phyloP scores from a whole-genome alignment of 176 grass and related monocot genomes.

The Metroxylon sagu region DNA sequence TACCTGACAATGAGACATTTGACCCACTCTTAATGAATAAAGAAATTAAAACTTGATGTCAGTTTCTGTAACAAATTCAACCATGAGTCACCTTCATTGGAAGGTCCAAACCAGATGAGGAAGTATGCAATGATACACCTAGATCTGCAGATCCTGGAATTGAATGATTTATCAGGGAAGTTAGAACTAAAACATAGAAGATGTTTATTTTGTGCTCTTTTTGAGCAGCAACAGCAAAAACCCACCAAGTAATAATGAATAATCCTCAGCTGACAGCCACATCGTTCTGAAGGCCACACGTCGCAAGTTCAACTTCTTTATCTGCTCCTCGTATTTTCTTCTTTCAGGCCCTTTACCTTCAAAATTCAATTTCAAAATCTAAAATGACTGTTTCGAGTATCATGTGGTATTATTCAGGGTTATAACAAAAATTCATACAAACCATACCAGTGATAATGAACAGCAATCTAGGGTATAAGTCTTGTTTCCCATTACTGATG shows the following conservation, averaged over 20 bases:
- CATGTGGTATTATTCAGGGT: not conserved
- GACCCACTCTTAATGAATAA: not conserved
- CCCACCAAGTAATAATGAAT: constrained; percentile 83
- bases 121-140: constrained; percentile 87
- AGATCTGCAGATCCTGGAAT: constrained; percentile 80
- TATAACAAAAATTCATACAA: constrained; percentile 5
- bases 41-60: not conserved
- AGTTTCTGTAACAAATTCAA: not conserved
- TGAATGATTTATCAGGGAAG: too few species aligned
- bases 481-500: constrained; percentile 54
- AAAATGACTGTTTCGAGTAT: not conserved
- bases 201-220: constrained; percentile 4
- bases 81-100: constrained; percentile 77
- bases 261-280: constrained; percentile 96
- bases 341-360: constrained; percentile 99
- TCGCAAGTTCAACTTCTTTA: constrained; percentile 80
- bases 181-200: not conserved
- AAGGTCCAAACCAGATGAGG: constrained; percentile 83
- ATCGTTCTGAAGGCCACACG: constrained; percentile 89
- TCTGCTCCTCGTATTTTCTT: constrained; percentile 76
- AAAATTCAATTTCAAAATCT: not conserved
- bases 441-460: constrained; percentile 85
- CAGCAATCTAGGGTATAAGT: constrained; percentile 67
- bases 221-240: constrained; percentile 7
- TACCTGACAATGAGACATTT: constrained; percentile 35